These are phyloP conservation scores for Phylloporus rhodoxanthus DNA, from an alignment of 768 basidiomycete species.

Conservation along the genomic window DNA sequence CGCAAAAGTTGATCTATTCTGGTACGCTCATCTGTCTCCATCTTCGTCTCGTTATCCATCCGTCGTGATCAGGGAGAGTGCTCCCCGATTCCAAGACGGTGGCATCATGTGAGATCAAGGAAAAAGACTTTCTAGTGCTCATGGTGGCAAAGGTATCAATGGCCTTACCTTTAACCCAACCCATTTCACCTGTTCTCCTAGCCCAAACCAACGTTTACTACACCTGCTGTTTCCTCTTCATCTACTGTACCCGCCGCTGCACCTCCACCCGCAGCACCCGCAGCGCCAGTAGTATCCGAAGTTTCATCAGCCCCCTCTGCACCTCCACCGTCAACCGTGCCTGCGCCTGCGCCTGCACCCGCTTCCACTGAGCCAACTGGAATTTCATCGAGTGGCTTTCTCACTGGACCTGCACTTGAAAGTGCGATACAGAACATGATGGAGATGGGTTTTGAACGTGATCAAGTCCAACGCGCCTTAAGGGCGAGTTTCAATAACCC, in stretches of 20 bases:
- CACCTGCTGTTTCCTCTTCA: conserved; percentile 23
- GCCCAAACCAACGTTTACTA: conserved; percentile 48
- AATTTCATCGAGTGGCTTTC: conserved; percentile 51
- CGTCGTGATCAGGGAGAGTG: conserved; percentile 67
- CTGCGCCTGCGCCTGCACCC: conserved; percentile 31
- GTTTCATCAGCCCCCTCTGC: conserved; percentile 29
- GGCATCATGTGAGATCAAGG: conserved; percentile 86
- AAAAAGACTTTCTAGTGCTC: conserved; percentile 98
- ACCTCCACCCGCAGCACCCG: conserved; percentile 21
- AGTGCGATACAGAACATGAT: conserved; percentile 74
- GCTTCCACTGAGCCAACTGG: conserved; percentile 26
- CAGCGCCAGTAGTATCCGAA: conserved; percentile 32
- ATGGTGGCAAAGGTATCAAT: conserved; percentile 88
- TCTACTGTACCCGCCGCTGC: not conserved
- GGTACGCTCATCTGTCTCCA: conserved; percentile 43
- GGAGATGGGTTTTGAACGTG: conserved; percentile 91
- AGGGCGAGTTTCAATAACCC: conserved; percentile 96
- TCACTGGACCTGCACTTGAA: conserved; percentile 74
- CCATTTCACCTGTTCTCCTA: conserved; percentile 21
- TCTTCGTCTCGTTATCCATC: conserved; percentile 2
- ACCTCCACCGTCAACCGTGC: conserved; percentile 28
- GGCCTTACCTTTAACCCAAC: conserved; percentile 7
- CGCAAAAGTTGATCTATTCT: conserved; percentile 93
- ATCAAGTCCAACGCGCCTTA: conserved; percentile 78
- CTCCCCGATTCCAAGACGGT: conserved; percentile 84